A percentile compares a stretch with the other conserved stretches of the same genome.
These are phyloP conservation scores for Passiflora organensis DNA, from an alignment of 345 rosid genomes.

Conservation along the genomic window DNA sequence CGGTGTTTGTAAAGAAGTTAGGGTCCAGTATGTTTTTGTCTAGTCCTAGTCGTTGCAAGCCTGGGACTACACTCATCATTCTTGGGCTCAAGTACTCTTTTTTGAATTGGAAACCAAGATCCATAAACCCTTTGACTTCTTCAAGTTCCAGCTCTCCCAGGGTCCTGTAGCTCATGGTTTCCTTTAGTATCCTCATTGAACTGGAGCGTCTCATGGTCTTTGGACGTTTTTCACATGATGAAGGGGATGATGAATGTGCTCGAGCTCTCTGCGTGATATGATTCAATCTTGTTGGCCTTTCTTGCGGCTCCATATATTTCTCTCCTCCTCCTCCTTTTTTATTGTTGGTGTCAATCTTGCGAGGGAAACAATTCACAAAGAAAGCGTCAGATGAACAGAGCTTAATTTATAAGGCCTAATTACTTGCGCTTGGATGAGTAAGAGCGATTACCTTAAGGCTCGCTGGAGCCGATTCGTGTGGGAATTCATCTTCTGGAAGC, in stretches of 20 bases:
- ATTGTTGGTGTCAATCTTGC: conserved; percentile 1
- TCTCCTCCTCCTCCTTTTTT: conserved; percentile 13
- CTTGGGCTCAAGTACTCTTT: conserved; percentile 38
- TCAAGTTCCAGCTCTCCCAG: conserved; percentile 50
- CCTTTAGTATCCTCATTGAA: conserved; percentile 14
- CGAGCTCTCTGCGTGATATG: conserved; percentile 17
- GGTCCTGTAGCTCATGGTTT: conserved; percentile 42
- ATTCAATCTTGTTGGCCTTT: conserved; percentile 34
- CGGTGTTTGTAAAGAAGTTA: background rate
- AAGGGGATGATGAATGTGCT: conserved; percentile 38
- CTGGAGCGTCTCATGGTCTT: conserved; percentile 9
- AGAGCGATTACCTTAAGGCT: background rate
- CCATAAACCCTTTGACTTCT: conserved; percentile 67
- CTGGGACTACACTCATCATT: conserved; percentile 52
- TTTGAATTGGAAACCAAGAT: conserved; percentile 57
- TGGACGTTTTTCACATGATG: conserved; percentile 11
- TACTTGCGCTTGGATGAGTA: background rate
- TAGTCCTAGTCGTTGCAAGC: conserved; percentile 39
- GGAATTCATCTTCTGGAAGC: conserved; percentile 4
- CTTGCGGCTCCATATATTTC: conserved; percentile 2
- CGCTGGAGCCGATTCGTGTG: background rate
- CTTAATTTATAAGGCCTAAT: background rate
- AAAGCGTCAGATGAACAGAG: background rate
- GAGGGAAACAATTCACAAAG: background rate
- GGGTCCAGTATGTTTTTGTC: conserved; percentile 1